These are phyloP conservation scores for Suillus discolor DNA, from an alignment of 768 basidiomycete species.

Conservation along the genomic window DNA sequence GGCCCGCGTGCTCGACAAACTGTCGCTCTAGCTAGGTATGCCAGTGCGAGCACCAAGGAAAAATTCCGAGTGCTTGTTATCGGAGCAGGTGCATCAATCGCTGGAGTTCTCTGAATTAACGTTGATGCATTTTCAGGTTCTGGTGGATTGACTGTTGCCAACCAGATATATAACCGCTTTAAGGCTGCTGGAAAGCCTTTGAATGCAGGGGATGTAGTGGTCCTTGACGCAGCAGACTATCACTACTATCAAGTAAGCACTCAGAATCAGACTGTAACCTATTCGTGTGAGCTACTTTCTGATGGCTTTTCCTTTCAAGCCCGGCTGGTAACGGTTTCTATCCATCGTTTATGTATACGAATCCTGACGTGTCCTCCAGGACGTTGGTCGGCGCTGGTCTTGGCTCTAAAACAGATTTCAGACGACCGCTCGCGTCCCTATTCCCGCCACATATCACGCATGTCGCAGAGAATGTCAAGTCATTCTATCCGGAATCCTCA, in stretches of 20 bases:
- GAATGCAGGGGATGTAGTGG: conserved; percentile 76
- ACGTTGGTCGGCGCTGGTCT: conserved; percentile 93
- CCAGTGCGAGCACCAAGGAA: conserved; percentile 36
- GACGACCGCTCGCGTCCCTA: conserved; percentile 64
- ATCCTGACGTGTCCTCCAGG: conserved; percentile 43
- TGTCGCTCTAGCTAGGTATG: conserved; percentile 19
- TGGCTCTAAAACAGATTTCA: conserved; percentile 65
- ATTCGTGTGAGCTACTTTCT: conserved; percentile 2
- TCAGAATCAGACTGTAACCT: neutral
- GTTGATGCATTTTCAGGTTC: conserved; percentile 53
- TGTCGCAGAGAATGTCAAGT: conserved; percentile 67
- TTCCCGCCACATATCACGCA: conserved; percentile 76
- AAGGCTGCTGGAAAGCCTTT: conserved; percentile 67
- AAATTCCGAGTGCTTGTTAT: conserved; percentile 86
- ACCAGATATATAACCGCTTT: conserved; percentile 86
- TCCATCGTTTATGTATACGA: neutral
- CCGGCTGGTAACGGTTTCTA: conserved; percentile 72
- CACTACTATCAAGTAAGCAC: conserved; percentile 81
- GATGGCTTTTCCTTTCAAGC: conserved; percentile 43
- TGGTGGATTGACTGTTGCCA: conserved; percentile 80
- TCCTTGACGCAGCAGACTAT: conserved; percentile 78
- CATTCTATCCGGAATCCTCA: conserved; percentile 77
- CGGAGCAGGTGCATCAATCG: conserved; percentile 68
- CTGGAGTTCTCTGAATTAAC: neutral
- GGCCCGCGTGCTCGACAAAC: conserved; percentile 11